These are phyloP conservation scores for Atkinsonella hypoxylon DNA, from an alignment of 2,329 filamentous ascomycete genomes.

Conservation along the genomic window DNA sequence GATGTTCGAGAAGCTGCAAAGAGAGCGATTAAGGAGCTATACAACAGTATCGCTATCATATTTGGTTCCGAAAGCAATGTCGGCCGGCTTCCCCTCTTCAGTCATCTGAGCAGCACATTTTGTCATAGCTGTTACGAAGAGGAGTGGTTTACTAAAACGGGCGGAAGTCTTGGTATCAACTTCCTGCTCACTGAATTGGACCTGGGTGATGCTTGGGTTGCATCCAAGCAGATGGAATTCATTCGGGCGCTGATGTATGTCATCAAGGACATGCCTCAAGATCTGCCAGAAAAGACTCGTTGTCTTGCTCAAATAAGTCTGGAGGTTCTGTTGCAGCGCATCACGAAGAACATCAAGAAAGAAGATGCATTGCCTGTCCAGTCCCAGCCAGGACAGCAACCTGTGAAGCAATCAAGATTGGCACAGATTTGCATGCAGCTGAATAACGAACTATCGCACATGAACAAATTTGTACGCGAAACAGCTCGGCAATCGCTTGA, in stretches of 20 bases:
- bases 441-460: slow-evolving; percentile 81
- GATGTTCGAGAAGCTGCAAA: slow-evolving; percentile 76
- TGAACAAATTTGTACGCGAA: slow-evolving; percentile 88
- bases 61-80: slow-evolving; percentile 65
- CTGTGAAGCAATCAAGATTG: slow-evolving; percentile 45
- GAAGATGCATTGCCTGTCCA: slow-evolving; percentile 45
- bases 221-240: slow-evolving; percentile 73
- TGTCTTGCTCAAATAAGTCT: slow-evolving; percentile 73
- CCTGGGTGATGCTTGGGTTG: slow-evolving; percentile 73
- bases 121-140: slow-evolving; percentile 94
- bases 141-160: slow-evolving; percentile 97
- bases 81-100: slow-evolving; percentile 72
- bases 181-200: slow-evolving; percentile 76
- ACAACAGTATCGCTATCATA: slow-evolving; percentile 63
- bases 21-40: slow-evolving; percentile 63
- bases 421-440: slow-evolving; percentile 73
- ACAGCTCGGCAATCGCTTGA: slow-evolving; percentile 73
- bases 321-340: slow-evolving; percentile 63
- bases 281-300: slow-evolving; percentile 82
- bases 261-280: slow-evolving; percentile 94
- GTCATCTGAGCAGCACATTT: slow-evolving; percentile 68
- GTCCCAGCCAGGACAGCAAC: slow-evolving; percentile 31
- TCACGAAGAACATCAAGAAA: slow-evolving; percentile 68
- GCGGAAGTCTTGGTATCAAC: slow-evolving; percentile 81
- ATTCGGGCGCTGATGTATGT: slow-evolving; percentile 89